Percentiles rank a stretch among this genome's conserved stretches.
These are phyloP conservation scores for Malus hybrid DNA, from an alignment of 331 rosid genomes.

Conservation along the genomic window DNA sequence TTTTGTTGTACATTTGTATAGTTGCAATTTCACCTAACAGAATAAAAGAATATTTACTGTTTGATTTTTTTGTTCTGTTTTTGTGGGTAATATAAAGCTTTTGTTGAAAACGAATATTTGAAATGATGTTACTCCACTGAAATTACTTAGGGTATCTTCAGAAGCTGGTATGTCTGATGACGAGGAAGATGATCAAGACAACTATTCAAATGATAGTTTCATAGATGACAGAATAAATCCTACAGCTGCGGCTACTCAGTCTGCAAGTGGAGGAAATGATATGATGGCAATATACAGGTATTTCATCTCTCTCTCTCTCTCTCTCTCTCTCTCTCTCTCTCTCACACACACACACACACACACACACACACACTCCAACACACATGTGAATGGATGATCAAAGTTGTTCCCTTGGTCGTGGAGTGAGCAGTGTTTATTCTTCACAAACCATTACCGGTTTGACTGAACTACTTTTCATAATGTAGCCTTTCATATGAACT, in stretches of 20 bases:
- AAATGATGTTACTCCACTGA: neutral
- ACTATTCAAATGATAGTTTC: constrained; percentile 64
- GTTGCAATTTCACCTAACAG: neutral
- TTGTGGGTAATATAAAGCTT: neutral
- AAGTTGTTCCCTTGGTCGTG: no score
- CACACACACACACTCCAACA: no score
- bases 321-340: constrained; percentile 3
- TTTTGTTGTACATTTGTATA: neutral
- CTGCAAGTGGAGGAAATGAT: constrained; percentile 53
- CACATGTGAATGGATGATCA: no score
- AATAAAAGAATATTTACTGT: neutral
- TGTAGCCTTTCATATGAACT: neutral
- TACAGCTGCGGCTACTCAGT: constrained; percentile 46
- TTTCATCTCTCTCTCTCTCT: constrained; percentile 12
- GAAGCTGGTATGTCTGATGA: constrained; percentile 59
- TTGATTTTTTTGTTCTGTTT: neutral
- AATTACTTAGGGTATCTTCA: constrained; percentile 55
- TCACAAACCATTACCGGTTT: neutral
- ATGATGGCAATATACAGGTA: constrained; percentile 97
- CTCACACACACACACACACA: neutral
- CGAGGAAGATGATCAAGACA: constrained; percentile 58
- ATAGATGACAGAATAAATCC: constrained; percentile 77
- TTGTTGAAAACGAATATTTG: neutral
- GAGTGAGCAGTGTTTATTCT: neutral
- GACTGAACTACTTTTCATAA: neutral